Base-by-base conservation (phyloP, 805 yeast genomes). In the Lachancea waltii region DNA sequence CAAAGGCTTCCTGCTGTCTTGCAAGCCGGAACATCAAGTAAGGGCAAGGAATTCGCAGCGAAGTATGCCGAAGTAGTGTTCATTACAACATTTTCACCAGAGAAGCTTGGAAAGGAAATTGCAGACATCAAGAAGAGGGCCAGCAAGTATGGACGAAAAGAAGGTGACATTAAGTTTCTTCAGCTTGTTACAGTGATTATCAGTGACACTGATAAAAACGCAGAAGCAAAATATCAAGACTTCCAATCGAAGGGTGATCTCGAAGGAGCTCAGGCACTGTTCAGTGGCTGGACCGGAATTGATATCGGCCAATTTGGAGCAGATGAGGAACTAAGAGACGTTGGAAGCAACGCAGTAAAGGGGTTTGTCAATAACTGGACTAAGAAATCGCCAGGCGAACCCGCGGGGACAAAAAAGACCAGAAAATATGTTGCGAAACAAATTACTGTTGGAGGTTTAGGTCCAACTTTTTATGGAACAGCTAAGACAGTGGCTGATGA, bases 231-330 rank as follows among this genome's bases (percentile, higher is more conserved):
- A 35, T 54, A 47, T 39, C 40, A 51, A 18, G 58, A 60, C 5
- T 56, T 30, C 36, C 46, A 48, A 35, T 13, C 33, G 9, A 36
- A 36, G 6, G 64, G 63, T 40, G 69, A 64, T 39, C 36, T 53
- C 7, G 72, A 66, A 33, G 73, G 71, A 17, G 64, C 68, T 4
- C 63, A 64, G 34, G 68, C 67, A 1, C 55, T 62, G 21, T 69
- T 54, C 45, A 59, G 59, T 29, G 68, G 64, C 30, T 63, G 65
- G 70, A 67, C 60, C 25, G 72, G 71, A 10, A 58, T 65, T 31
- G 71, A 69, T 35, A 53, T 68, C 27, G 58, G 63, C 27, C 47
- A 55, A 25, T 64, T 52, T 44, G 54, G 45, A 9, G 51, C 56
- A 38, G 63, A 58, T 18, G 60, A 57, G 30, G 64, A 62, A 28